Conservation (phyloP, 2,329 filamentous ascomycete species). For the Scedosporium aurantiacum region DNA sequence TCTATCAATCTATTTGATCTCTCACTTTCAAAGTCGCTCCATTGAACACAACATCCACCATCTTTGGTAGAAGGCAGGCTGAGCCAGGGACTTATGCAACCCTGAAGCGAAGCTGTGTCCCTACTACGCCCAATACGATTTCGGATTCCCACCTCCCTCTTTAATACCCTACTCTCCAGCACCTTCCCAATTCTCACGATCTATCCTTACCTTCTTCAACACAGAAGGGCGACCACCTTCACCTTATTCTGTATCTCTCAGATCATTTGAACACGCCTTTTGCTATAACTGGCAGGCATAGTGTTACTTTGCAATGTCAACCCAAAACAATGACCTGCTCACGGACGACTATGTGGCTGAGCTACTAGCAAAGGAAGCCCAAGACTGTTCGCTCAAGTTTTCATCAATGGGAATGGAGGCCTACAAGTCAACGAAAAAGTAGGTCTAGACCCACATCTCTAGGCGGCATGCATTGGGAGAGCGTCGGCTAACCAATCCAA, state of each 20-base stretch:
- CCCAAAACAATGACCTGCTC: slow-evolving; percentile 27
- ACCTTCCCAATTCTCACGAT: neutral
- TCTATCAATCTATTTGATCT: too few relatives aligned
- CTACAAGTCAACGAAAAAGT: slow-evolving; percentile 39
- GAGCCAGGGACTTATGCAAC: too few relatives aligned
- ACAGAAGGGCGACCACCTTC: too few relatives aligned
- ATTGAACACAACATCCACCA: too few relatives aligned
- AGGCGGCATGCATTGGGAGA: slow-evolving; percentile 2
- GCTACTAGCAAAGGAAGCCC: slow-evolving; percentile 71
- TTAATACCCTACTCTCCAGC: neutral
- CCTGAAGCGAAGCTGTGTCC: too few relatives aligned
- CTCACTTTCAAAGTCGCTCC: too few relatives aligned
- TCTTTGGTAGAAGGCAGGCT: too few relatives aligned
- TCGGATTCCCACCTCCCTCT: neutral
- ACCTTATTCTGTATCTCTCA: neutral
- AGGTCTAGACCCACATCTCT: slow-evolving; percentile 14
- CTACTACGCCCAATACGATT: neutral
- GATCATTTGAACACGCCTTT: neutral
- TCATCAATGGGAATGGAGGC: slow-evolving; percentile 64
- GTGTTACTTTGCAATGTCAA: neutral
- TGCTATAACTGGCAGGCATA: neutral
- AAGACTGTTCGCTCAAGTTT: slow-evolving; percentile 61
- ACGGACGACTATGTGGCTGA: slow-evolving; percentile 72
- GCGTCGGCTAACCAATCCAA: neutral
- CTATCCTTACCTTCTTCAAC: too few relatives aligned